phyloP scores from a whole-genome alignment of 148 eudicot genomes.

The Chenopodium album region DNA sequence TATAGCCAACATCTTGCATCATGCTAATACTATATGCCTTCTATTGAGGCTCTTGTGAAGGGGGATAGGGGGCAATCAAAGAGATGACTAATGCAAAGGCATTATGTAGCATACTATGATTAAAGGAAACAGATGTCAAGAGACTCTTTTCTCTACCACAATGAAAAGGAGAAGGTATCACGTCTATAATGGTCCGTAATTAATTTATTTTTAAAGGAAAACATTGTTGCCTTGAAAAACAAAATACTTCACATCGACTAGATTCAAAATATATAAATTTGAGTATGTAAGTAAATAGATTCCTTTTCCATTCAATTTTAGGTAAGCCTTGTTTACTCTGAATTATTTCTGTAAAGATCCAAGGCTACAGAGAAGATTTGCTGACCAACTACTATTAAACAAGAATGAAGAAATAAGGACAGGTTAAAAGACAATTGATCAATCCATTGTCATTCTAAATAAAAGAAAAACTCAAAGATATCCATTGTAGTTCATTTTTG shows the following conservation, averaged over 20 bases:
- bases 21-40: background rate
- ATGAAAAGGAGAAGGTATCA: background rate
- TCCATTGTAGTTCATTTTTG: background rate
- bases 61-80: background rate
- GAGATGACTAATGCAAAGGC: too few relatives aligned
- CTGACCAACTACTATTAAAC: background rate
- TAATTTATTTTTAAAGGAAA: background rate
- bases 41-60: background rate
- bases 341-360: background rate
- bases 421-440: background rate
- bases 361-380: background rate
- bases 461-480: background rate
- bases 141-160: background rate
- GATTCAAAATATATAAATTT: too few relatives aligned
- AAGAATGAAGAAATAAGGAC: background rate
- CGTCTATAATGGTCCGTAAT: background rate
- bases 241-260: background rate
- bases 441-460: background rate
- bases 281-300: background rate
- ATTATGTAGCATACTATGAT: background rate
- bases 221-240: background rate
- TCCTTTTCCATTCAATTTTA: background rate
- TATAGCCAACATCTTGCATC: background rate
- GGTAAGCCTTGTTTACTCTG: background rate
- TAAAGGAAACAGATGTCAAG: background rate